phyloP scores from a whole-genome alignment of 352 stramenopile species.

The Pythium guiyangense region DNA sequence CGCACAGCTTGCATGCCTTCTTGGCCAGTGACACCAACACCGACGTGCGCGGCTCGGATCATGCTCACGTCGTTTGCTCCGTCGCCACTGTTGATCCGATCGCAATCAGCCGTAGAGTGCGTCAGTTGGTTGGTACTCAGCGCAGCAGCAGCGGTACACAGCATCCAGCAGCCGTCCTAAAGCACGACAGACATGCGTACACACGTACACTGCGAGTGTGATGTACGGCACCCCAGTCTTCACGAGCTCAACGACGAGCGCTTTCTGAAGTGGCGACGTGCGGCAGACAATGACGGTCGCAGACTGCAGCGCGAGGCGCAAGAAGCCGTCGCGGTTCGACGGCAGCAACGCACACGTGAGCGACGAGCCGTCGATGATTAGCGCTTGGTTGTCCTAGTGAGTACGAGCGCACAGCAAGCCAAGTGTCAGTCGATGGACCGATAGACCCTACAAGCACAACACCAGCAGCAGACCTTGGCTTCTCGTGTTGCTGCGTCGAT shows the following conservation, averaged over 20 bases:
- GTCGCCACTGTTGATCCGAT: too few relatives aligned
- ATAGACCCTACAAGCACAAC: neutral
- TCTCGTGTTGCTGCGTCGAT: constrained; percentile 48
- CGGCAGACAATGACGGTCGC: constrained; percentile 86
- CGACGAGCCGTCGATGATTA: constrained; percentile 65
- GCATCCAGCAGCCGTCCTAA: too few relatives aligned
- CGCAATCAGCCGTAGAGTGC: too few relatives aligned
- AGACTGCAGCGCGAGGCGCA: constrained; percentile 64
- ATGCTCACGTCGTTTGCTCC: constrained; percentile 99
- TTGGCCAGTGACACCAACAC: constrained; percentile 96
- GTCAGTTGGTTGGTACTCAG: too few relatives aligned
- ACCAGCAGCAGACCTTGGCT: constrained; percentile 20
- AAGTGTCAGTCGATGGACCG: too few relatives aligned
- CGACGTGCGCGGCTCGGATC: constrained; percentile 98
- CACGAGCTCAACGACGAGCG: constrained; percentile 92
- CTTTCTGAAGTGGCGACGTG: constrained; percentile 88
- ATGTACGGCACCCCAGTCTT: constrained; percentile 69
- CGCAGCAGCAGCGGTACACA: too few relatives aligned
- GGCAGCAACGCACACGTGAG: constrained; percentile 53
- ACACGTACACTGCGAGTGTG: constrained; percentile 91
- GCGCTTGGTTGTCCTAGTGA: constrained; percentile 49
- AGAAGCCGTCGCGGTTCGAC: constrained; percentile 56
- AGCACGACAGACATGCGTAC: too few relatives aligned
- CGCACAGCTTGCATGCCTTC: constrained; percentile 91
- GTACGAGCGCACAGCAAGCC: neutral